A percentile compares a stretch with the other conserved stretches of the same genome.
phyloP scores from a whole-genome alignment of 331 rosid genomes.

The Dryas integrifolia region DNA sequence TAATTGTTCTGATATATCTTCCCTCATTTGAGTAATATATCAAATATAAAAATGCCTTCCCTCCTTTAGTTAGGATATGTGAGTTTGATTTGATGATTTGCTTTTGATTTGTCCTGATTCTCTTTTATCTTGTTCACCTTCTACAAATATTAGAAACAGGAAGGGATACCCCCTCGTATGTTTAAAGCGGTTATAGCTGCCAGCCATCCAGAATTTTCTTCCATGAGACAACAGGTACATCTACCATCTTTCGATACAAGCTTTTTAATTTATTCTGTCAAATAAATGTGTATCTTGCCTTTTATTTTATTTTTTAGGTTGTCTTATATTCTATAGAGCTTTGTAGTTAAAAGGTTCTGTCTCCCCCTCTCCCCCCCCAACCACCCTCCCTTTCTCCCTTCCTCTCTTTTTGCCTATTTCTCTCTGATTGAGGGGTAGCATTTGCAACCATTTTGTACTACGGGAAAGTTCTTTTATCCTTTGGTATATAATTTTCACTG shows the following conservation, averaged over 20 bases:
- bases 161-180: conserved; percentile 91
- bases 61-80: neutral
- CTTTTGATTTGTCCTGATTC: conserved; percentile 17
- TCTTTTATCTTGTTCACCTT: conserved; percentile 9
- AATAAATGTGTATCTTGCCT: neutral
- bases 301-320: neutral
- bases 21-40: neutral
- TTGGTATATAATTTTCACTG: neutral
- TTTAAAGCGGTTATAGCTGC: conserved; percentile 91
- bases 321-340: neutral
- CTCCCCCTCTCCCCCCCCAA: too few relatives aligned
- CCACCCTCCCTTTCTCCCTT: too few relatives aligned
- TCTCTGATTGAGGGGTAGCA: too few relatives aligned
- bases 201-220: conserved; percentile 94
- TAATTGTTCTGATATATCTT: neutral
- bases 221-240: conserved; percentile 90
- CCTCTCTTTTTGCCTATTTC: too few relatives aligned
- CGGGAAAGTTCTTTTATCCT: neutral
- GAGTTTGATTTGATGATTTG: conserved; percentile 14
- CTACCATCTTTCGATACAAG: conserved; percentile 7
- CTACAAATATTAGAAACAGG: conserved; percentile 58
- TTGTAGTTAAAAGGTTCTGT: neutral
- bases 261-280: too few relatives aligned
- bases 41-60: neutral
- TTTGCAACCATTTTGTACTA: neutral